These are phyloP conservation scores for Acidomyces sp. DNA, from an alignment of 495 filamentous ascomycete species.

Conservation along the genomic window DNA sequence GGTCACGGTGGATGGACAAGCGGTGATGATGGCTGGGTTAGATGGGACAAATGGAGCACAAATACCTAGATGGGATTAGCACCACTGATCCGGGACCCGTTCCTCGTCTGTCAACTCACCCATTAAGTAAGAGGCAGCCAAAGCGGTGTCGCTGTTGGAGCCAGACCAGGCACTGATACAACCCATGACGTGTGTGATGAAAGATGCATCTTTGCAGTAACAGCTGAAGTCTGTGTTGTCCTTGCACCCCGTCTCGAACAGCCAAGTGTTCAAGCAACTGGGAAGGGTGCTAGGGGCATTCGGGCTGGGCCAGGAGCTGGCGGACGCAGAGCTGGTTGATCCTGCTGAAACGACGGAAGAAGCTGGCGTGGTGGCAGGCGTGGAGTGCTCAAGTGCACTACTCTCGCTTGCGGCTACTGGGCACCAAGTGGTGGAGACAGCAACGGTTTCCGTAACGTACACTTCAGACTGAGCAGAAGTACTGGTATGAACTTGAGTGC, in stretches of 20 bases:
- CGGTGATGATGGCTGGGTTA: constrained; percentile 80
- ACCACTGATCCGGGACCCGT: too few species aligned
- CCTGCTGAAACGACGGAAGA: constrained; percentile 2
- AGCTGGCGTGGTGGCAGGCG: too few species aligned
- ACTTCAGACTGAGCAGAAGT: too few species aligned
- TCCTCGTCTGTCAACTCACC: constrained; percentile 41
- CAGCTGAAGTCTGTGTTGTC: constrained; percentile 74
- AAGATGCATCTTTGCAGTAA: constrained; percentile 70
- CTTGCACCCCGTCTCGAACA: constrained; percentile 57
- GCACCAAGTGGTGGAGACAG: background rate
- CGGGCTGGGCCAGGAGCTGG: constrained; percentile 18
- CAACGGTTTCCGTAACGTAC: constrained; percentile 13
- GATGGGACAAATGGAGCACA: constrained; percentile 59
- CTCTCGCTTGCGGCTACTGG: too few species aligned
- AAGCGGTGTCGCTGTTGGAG: constrained; percentile 48
- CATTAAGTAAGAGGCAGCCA: constrained; percentile 71
- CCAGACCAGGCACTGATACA: constrained; percentile 69
- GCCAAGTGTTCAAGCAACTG: constrained; percentile 88
- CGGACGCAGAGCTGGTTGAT: constrained; percentile 17
- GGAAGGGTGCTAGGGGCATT: constrained; percentile 64
- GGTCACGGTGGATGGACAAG: constrained; percentile 49
- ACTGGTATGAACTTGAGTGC: too few species aligned
- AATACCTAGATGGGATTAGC: constrained; percentile 39
- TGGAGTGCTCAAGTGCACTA: too few species aligned
- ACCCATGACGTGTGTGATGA: constrained; percentile 66